Evolutionary conservation across 305 asterid species (phyloP).

Genomic region (Striga hermonthica): DNA sequence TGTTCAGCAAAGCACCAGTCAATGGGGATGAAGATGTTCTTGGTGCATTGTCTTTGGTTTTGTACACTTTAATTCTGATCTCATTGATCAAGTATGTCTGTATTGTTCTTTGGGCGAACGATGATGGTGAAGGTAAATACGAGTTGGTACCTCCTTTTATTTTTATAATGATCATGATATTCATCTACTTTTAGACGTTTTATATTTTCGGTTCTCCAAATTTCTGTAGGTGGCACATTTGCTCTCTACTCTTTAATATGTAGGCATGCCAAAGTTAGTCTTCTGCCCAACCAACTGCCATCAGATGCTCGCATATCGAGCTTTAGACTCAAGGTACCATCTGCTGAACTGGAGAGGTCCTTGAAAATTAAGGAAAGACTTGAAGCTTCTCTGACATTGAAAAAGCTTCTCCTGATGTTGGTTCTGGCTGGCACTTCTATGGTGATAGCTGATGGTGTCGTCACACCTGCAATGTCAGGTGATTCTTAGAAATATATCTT

Average conservation of each 20-base stretch:
- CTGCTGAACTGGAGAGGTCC: constrained; percentile 98
- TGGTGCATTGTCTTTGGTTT: constrained; percentile 90
- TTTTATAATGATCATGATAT: constrained; percentile 18
- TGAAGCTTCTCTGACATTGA: constrained; percentile 80
- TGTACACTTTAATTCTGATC: constrained; percentile 82
- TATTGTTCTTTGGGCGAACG: constrained; percentile 97
- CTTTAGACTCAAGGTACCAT: constrained; percentile 97
- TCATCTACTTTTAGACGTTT: constrained; percentile 24
- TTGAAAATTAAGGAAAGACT: constrained; percentile 88
- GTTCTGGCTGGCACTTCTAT: constrained; percentile 99
- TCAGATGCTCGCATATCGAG: constrained; percentile 98
- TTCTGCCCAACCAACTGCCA: constrained; percentile 88
- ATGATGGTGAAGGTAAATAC: constrained; percentile 93
- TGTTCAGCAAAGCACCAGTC: constrained; percentile 98
- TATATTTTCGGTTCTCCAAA: constrained; percentile 36
- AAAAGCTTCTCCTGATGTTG: constrained; percentile 78
- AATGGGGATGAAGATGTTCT: constrained; percentile 85
- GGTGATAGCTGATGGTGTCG: constrained; percentile 99
- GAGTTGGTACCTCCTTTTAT: constrained; percentile 10
- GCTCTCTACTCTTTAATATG: constrained; percentile 97
- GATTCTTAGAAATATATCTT: constrained; percentile 28
- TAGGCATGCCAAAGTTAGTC: constrained; percentile 98
- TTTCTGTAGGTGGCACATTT: constrained; percentile 92
- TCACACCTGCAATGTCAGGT: constrained; percentile 99
- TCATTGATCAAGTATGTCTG: constrained; percentile 87